These are phyloP conservation scores for Vitis hybrid DNA, from an alignment of 177 flowering plant genomes.

Conservation along the genomic window DNA sequence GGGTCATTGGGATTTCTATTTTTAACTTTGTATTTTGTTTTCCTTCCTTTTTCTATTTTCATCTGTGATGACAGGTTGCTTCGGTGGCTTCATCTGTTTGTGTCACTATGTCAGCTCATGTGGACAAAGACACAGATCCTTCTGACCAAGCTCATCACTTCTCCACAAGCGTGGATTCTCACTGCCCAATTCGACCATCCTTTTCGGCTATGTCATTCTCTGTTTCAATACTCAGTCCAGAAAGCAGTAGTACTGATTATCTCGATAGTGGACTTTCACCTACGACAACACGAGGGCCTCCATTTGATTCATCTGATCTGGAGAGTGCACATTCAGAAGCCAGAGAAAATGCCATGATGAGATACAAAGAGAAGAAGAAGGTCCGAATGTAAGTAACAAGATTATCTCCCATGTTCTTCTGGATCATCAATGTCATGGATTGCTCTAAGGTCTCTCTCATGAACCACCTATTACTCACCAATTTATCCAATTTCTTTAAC, in stretches of 20 bases:
- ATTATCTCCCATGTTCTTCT: background rate
- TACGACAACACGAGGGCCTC: conserved; percentile 8
- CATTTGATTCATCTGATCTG: conserved; percentile 22
- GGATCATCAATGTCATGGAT: background rate
- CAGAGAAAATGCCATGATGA: conserved; percentile 35
- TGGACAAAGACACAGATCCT: conserved; percentile 19
- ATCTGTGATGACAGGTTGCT: conserved; percentile 25
- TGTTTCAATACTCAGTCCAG: conserved; percentile 42
- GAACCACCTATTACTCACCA: background rate
- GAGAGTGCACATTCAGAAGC: conserved; percentile 25
- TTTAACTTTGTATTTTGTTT: background rate
- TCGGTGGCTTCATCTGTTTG: conserved; percentile 25
- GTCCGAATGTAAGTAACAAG: conserved; percentile 37
- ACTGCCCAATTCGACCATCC: conserved; percentile 20
- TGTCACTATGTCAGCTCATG: conserved; percentile 5
- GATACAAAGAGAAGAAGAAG: conserved; percentile 56
- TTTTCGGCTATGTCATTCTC: conserved; percentile 35
- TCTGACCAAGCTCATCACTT: conserved; percentile 18
- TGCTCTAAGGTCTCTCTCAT: background rate
- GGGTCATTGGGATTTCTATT: background rate
- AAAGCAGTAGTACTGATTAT: conserved; percentile 37
- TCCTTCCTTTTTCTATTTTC: background rate
- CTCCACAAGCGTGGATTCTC: conserved; percentile 18
- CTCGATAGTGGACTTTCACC: conserved; percentile 38
- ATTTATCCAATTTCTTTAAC: background rate